Percentiles rank a stretch among this genome's conserved stretches.
Conservation (phyloP, 768 basidiomycete species). For the Botryobasidium botryosum region DNA sequence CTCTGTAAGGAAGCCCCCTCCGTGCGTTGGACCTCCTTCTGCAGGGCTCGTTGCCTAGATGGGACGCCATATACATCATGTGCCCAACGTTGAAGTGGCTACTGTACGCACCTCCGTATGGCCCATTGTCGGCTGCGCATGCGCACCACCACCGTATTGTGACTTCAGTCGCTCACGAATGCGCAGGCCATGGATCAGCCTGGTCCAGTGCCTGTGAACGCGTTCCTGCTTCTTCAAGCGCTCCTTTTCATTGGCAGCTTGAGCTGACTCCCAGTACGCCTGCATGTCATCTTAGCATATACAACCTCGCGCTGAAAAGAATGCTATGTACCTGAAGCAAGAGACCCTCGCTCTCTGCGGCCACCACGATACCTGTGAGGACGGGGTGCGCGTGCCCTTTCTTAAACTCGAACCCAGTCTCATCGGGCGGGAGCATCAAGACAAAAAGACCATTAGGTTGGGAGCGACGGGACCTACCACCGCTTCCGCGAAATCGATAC, state of each 20-base stretch:
- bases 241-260: conserved; percentile 60
- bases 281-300: conserved; percentile 19
- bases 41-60: not conserved
- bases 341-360: conserved; percentile 55
- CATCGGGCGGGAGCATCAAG: conserved; percentile 2
- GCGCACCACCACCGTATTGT: conserved; percentile 34
- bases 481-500: conserved; percentile 85
- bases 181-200: conserved; percentile 73
- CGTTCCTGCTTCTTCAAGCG: conserved; percentile 58
- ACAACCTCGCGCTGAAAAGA: not conserved
- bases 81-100: not conserved
- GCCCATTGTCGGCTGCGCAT: conserved; percentile 1
- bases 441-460: not conserved
- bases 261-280: conserved; percentile 77
- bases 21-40: conserved; percentile 13
- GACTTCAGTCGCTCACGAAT: conserved; percentile 69
- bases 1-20: conserved; percentile 47
- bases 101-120: not conserved
- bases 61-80: not conserved
- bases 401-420: conserved; percentile 96
- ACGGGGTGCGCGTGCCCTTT: conserved; percentile 78
- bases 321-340: conserved; percentile 47
- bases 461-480: conserved; percentile 51
- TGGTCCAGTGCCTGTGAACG: conserved; percentile 74
- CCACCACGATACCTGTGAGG: conserved; percentile 72